A percentile compares a stretch with the other conserved stretches of the same genome.
Conservation (phyloP, 139 green algal genomes). For the Astrephomene gubernaculifera region DNA sequence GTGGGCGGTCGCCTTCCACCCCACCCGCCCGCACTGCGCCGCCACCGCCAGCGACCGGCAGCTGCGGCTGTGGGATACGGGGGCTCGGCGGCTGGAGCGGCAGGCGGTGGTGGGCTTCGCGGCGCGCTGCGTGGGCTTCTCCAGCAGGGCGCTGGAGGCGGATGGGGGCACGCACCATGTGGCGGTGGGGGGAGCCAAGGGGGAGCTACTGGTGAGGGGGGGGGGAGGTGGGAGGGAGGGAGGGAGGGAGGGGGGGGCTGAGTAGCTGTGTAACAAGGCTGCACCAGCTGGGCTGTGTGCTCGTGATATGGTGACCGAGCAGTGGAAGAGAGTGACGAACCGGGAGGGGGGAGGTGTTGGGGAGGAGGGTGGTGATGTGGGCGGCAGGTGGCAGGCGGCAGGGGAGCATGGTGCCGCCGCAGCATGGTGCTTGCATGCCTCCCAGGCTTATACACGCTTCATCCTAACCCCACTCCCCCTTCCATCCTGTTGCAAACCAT, state of each 20-base stretch:
- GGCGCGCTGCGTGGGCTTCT: constrained; percentile 59
- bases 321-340: too few species aligned
- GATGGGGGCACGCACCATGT: constrained; percentile 57
- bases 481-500: too few species aligned
- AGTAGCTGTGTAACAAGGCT: too few species aligned
- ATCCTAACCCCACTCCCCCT: too few species aligned
- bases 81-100: constrained; percentile 50
- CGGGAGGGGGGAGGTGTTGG: not conserved
- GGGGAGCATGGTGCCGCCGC: too few species aligned
- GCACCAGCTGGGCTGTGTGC: too few species aligned
- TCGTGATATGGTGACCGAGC: too few species aligned
- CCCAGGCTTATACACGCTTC: too few species aligned
- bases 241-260: not conserved
- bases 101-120: constrained; percentile 61
- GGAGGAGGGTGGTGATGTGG: too few species aligned
- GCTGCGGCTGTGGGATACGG: constrained; percentile 69
- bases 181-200: constrained; percentile 69
- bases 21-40: constrained; percentile 57
- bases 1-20: constrained; percentile 69
- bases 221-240: not conserved
- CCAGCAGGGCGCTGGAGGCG: constrained; percentile 40
- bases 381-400: too few species aligned
- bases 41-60: constrained; percentile 64
- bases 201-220: constrained; percentile 65
- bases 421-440: too few species aligned